Conservation (phyloP, 2,329 filamentous ascomycete genomes). For the Aquanectria penicillioides region DNA sequence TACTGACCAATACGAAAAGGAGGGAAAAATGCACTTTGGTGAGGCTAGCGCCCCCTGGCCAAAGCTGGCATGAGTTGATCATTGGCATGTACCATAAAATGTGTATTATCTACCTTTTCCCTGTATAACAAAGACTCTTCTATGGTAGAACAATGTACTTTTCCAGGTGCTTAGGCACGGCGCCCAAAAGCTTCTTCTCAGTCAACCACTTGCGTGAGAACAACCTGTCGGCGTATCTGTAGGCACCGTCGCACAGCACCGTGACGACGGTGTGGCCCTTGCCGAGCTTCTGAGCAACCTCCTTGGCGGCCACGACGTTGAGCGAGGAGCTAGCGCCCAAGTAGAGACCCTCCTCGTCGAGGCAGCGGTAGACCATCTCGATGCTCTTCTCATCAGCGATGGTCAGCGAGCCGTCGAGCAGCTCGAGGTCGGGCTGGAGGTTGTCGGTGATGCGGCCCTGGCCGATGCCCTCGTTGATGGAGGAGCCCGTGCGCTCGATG, state of each 20-base stretch:
- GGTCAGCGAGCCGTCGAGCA: conserved; percentile 85
- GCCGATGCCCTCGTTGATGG: conserved; percentile 97
- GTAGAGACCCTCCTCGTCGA: conserved; percentile 96
- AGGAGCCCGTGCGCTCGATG: conserved; percentile 81
- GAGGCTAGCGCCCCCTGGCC: no score
- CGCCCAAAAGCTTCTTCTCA: conserved; percentile 82
- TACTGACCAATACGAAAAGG: no score
- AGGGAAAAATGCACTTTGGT: no score
- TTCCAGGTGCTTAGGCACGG: conserved; percentile 85
- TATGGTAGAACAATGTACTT: conserved; percentile 95
- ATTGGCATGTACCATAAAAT: conserved; percentile 34
- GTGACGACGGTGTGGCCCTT: conserved; percentile 92
- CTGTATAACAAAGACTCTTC: conserved; percentile 40
- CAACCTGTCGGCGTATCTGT: conserved; percentile 91
- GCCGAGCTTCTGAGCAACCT: conserved; percentile 90
- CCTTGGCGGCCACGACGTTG: conserved; percentile 95
- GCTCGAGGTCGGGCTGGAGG: conserved; percentile 81
- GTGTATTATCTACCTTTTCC: conserved; percentile 42
- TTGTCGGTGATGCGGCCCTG: conserved; percentile 98
- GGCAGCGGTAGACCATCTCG: conserved; percentile 95
- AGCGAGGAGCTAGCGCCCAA: conserved; percentile 92
- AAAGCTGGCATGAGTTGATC: conserved; percentile 16
- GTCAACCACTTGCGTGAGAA: conserved; percentile 93
- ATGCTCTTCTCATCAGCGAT: conserved; percentile 95
- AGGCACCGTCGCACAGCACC: conserved; percentile 94